Percentiles rank a stretch among this genome's conserved stretches.
These are phyloP conservation scores for Guadua angustifolia DNA, from an alignment of 176 grass and related monocot genomes.

Conservation along the genomic window DNA sequence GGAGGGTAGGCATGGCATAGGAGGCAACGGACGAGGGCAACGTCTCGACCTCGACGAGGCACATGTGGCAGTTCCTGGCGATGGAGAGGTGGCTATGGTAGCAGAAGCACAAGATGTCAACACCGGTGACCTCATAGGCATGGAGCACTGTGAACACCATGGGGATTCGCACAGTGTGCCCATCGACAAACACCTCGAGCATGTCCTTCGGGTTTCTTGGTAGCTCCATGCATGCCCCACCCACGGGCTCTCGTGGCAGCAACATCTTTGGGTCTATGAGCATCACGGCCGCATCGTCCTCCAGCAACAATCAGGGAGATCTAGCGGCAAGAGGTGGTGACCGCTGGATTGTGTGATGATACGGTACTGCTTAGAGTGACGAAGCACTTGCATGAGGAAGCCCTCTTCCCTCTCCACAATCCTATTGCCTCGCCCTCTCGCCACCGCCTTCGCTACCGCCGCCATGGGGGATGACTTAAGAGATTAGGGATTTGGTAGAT, in stretches of 20 bases:
- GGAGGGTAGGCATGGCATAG: conserved; percentile 93
- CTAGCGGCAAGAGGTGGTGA: conserved; percentile 54
- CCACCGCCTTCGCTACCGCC: too few relatives aligned
- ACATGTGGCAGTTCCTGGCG: conserved; percentile 95
- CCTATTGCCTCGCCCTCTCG: too few relatives aligned
- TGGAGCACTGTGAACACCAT: conserved; percentile 94
- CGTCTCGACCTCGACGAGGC: conserved; percentile 99
- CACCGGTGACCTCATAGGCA: conserved; percentile 92
- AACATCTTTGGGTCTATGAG: conserved; percentile 51
- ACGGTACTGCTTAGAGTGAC: conserved; percentile 62
- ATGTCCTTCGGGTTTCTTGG: conserved; percentile 71
- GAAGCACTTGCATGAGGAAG: conserved; percentile 62
- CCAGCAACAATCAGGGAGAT: conserved; percentile 72
- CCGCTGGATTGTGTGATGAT: conserved; percentile 20
- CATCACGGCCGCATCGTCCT: too few relatives aligned
- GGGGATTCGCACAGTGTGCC: conserved; percentile 86
- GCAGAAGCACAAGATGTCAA: conserved; percentile 91
- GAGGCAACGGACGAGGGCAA: conserved; percentile 98
- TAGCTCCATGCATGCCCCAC: conserved; percentile 67
- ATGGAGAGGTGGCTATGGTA: conserved; percentile 93
- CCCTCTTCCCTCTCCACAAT: too few relatives aligned
- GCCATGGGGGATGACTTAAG: too few relatives aligned
- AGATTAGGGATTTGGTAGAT: too few relatives aligned
- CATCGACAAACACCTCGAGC: conserved; percentile 97
- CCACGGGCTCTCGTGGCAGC: conserved; percentile 59